phyloP scores from a whole-genome alignment of 148 eudicot genomes.

The Cornus suecica region DNA sequence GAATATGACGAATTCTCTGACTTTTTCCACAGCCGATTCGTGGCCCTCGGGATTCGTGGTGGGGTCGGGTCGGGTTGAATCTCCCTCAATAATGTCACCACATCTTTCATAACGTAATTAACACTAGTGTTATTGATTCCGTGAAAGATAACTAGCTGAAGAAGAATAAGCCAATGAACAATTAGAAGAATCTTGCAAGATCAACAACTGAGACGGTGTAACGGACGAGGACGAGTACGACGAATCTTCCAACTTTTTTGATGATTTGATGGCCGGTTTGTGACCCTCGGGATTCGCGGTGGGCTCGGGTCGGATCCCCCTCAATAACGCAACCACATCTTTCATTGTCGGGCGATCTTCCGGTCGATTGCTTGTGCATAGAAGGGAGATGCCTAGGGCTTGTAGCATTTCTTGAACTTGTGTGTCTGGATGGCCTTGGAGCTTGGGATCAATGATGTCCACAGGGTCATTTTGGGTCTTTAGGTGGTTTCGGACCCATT shows the following conservation, averaged over 20 bases:
- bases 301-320: constrained; percentile 58
- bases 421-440: constrained; percentile 68
- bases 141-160: constrained; percentile 36
- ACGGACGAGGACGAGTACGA: constrained; percentile 42
- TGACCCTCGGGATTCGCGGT: constrained; percentile 32
- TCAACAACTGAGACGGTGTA: constrained; percentile 48
- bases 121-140: constrained; percentile 19
- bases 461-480: constrained; percentile 64
- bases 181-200: constrained; percentile 53
- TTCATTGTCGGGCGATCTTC: constrained; percentile 92
- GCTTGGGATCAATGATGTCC: constrained; percentile 59
- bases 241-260: constrained; percentile 21
- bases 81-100: constrained; percentile 45
- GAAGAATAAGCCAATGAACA: constrained; percentile 62
- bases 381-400: constrained; percentile 72
- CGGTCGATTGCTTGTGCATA: constrained; percentile 74
- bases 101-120: neutral
- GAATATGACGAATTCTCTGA: constrained; percentile 22
- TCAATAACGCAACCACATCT: constrained; percentile 69
- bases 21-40: constrained; percentile 26
- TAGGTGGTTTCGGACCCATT: constrained; percentile 82
- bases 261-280: constrained; percentile 23
- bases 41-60: constrained; percentile 33
- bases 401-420: constrained; percentile 92
- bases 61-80: constrained; percentile 55